These are phyloP conservation scores for Panus rudis DNA, from an alignment of 768 basidiomycete genomes.

Conservation along the genomic window DNA sequence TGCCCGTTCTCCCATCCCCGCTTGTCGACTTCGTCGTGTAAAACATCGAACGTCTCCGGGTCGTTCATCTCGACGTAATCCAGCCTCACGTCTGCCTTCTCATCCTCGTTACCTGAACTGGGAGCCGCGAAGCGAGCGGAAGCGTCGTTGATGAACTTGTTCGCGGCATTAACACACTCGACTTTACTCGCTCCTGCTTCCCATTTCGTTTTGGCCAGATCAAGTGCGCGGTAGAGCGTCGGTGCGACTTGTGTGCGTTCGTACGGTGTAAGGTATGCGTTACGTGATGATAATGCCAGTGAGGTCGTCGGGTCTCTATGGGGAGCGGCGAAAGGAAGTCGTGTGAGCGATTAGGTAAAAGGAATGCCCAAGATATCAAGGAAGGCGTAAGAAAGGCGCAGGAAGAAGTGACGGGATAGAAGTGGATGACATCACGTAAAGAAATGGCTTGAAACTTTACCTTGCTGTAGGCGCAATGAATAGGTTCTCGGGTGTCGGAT, in stretches of 20 bases:
- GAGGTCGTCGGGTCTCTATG: constrained; percentile 42
- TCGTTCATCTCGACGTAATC: constrained; percentile 93
- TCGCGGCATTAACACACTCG: constrained; percentile 40
- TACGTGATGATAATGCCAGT: constrained; percentile 88
- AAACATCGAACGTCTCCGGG: constrained; percentile 60
- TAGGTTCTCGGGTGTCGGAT: constrained; percentile 67
- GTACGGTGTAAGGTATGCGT: constrained; percentile 63
- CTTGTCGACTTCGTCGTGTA: constrained; percentile 28
- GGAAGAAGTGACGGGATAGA: background rate
- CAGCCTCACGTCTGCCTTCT: constrained; percentile 47
- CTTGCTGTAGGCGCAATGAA: constrained; percentile 86
- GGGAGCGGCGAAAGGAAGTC: too few relatives aligned
- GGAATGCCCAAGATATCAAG: too few relatives aligned
- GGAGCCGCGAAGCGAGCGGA: constrained; percentile 19
- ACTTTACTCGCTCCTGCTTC: constrained; percentile 39
- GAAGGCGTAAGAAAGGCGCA: too few relatives aligned
- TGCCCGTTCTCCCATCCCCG: constrained; percentile 22
- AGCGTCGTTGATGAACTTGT: constrained; percentile 30
- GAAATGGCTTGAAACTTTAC: constrained; percentile 10
- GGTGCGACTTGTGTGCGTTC: constrained; percentile 62
- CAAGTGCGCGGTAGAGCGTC: constrained; percentile 63
- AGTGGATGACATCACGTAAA: background rate
- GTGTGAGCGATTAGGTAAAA: too few relatives aligned
- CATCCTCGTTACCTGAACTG: constrained; percentile 10
- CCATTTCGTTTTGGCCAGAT: constrained; percentile 52